Conservation (phyloP, 116 monocot species). For the Papilionanthe hybrid region DNA sequence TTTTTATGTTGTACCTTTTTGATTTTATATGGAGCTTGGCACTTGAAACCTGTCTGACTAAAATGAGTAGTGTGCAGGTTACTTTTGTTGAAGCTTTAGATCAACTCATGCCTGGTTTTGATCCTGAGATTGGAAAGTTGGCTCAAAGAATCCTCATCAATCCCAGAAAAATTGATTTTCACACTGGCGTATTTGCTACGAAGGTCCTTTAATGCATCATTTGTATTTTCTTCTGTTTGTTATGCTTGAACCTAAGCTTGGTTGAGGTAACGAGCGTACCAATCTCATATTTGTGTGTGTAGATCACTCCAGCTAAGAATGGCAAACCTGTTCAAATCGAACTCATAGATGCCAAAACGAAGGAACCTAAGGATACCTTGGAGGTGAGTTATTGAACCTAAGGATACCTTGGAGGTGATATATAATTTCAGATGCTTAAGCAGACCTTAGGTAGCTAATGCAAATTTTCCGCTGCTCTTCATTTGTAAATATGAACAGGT, state of each 20-base stretch:
- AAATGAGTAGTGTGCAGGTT: constrained; percentile 40
- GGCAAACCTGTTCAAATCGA: constrained; percentile 93
- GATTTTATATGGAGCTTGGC: background rate
- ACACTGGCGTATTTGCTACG: constrained; percentile 89
- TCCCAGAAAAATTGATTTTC: constrained; percentile 86
- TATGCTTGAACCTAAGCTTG: background rate
- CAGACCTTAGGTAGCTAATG: background rate
- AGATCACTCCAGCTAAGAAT: constrained; percentile 98
- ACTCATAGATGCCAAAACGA: constrained; percentile 96
- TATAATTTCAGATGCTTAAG: background rate
- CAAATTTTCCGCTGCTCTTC: background rate
- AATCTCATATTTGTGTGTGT: constrained; percentile 10
- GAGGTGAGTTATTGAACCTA: constrained; percentile 65
- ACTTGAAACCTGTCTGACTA: background rate
- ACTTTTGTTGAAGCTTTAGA: constrained; percentile 96
- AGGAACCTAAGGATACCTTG: constrained; percentile 75
- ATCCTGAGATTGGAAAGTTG: constrained; percentile 95
- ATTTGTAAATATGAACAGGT: constrained; percentile 42
- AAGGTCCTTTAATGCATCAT: constrained; percentile 49
- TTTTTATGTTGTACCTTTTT: background rate
- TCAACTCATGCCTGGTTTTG: constrained; percentile 99
- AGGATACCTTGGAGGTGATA: constrained; percentile 68
- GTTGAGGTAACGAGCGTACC: background rate
- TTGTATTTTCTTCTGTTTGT: constrained; percentile 1
- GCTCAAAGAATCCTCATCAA: constrained; percentile 93